Evolutionary conservation across 768 basidiomycete species (phyloP).

Genomic region (Gyrodon lividus): DNA sequence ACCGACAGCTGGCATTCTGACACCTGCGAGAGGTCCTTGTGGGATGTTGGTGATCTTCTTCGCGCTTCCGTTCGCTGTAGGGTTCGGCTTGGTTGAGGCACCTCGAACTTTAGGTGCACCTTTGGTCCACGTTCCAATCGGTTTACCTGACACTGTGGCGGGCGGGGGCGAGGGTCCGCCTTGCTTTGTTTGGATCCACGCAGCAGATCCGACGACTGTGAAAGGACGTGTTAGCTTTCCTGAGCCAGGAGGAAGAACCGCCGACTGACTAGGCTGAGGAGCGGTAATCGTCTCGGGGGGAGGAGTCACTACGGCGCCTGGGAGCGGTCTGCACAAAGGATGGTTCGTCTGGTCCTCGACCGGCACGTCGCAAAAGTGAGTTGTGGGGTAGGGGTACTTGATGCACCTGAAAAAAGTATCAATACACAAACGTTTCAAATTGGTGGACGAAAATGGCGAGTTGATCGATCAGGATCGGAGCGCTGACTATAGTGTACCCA

Average conservation of each 20-base stretch:
- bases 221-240: constrained; percentile 7
- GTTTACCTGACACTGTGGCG: not conserved
- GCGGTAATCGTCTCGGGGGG: constrained; percentile 24
- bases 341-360: constrained; percentile 37
- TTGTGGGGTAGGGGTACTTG: constrained; percentile 40
- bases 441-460: not conserved
- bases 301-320: constrained; percentile 27
- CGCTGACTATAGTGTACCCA: constrained; percentile 5
- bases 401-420: constrained; percentile 24
- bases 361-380: constrained; percentile 40
- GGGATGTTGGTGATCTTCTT: constrained; percentile 12
- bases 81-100: constrained; percentile 4
- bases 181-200: constrained; percentile 23
- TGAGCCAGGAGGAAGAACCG: not conserved
- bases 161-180: not conserved
- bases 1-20: constrained; percentile 25
- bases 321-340: constrained; percentile 45
- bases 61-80: constrained; percentile 22
- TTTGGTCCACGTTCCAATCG: constrained; percentile 19
- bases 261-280: constrained; percentile 33
- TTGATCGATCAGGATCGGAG: not conserved
- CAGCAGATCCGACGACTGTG: constrained; percentile 30
- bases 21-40: constrained; percentile 2
- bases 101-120: constrained; percentile 13
- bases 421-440: not conserved